These are phyloP conservation scores for Adenanthera pavonina DNA, from an alignment of 306 rosid genomes.

Conservation along the genomic window DNA sequence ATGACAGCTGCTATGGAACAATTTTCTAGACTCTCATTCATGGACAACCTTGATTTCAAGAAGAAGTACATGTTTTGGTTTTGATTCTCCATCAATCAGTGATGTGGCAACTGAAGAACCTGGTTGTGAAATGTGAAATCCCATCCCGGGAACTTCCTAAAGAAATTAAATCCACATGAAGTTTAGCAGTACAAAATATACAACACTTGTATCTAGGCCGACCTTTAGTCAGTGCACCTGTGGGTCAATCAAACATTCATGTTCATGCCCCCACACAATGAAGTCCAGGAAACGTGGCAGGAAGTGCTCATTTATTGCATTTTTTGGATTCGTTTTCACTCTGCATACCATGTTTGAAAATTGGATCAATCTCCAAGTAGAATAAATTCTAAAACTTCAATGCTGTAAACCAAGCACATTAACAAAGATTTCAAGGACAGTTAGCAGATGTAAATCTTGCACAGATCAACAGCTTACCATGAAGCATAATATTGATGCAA, in stretches of 20 bases:
- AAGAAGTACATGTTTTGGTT: constrained; percentile 95
- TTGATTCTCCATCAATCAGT: constrained; percentile 97
- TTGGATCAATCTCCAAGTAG: constrained; percentile 36
- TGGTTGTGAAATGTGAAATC: constrained; percentile 98
- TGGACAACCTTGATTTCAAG: constrained; percentile 87
- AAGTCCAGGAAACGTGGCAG: constrained; percentile 95
- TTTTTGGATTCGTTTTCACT: constrained; percentile 96
- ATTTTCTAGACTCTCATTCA: constrained; percentile 28
- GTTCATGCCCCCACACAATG: constrained; percentile 99
- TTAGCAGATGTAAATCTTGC: constrained; percentile 12
- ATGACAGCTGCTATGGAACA: constrained; percentile 34
- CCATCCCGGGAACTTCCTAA: constrained; percentile 99
- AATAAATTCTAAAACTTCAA: constrained; percentile 31
- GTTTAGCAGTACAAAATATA: constrained; percentile 18
- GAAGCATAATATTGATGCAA: constrained; percentile 21
- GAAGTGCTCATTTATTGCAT: constrained; percentile 97
- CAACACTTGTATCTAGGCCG: constrained; percentile 11
- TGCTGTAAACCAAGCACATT: constrained; percentile 28
- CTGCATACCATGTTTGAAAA: constrained; percentile 56
- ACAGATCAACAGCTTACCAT: constrained; percentile 34
- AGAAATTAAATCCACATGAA: constrained; percentile 41
- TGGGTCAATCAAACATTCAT: constrained; percentile 95
- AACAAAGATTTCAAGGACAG: constrained; percentile 32
- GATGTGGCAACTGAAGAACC: constrained; percentile 99
- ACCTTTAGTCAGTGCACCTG: constrained; percentile 57